Base-by-base conservation (phyloP, 1,284 basidiomycete genomes). In the Crucibulum cyathiforme region DNA sequence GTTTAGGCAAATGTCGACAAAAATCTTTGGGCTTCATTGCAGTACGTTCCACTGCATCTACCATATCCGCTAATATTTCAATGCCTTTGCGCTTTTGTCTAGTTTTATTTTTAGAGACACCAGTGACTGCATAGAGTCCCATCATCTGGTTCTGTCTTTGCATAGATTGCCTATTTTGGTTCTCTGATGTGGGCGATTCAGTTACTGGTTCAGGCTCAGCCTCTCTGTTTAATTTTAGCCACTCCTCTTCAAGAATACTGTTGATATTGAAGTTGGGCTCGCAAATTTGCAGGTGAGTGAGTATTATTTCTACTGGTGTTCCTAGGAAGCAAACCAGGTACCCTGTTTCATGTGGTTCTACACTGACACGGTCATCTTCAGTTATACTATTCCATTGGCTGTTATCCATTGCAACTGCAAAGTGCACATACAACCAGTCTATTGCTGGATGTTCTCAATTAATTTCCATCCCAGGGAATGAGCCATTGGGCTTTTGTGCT, bases 1-100 rank as follows among this genome's bases (percentile, higher is more conserved):
- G 58, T 47, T 58, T 63, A 13, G 56, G 59, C 8, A 58, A 36
- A 5, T 15, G 34, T 15, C 52, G 24, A 13, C 8, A 10, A 1
- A 35, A 19, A 1, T 36, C 34, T 48, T 54, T 53, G 2, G 36
- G 5, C 2, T 35, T n/a, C 31, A 55, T 46, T 0, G 51, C 39
- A 38, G 55, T 57, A 6, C 58, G 24, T 38, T 56, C 43, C 4
- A 56, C 34, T 2, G 54, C 34, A 43, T 46, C n/a, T 8, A 46
- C n/a, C n/a, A n/a, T 46, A 7, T 7, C n/a, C 24, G 45, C 7
- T 46, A n/a, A n/a, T 46, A 24, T 46, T 7, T 46, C 24, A 7
- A n/a, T 8, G n/a, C 24, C 24, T 8, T n/a, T 46, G n/a, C 45
- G 8, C n/a, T 46, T 46, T n/a, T 24, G n/a, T 46, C 24, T 46